Percentiles rank a stretch among this genome's conserved stretches.
phyloP scores from a whole-genome alignment of 2,329 filamentous ascomycete species.

The Chaetomium strumarium region DNA sequence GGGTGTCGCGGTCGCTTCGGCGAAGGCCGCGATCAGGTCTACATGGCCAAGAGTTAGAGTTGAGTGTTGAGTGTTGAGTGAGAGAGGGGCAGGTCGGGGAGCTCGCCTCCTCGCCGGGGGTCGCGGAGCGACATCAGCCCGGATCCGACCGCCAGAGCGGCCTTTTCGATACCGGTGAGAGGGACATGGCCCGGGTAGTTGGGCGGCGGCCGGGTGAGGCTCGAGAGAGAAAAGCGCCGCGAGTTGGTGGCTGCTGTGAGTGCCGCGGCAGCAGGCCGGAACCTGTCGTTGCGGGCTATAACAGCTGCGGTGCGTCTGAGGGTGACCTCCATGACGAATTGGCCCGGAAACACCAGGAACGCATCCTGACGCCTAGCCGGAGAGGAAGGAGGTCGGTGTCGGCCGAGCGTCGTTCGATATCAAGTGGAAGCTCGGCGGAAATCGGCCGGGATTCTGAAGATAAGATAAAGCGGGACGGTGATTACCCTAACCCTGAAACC shows the following conservation, averaged over 20 bases:
- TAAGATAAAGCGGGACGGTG: too few species aligned
- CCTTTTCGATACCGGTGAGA: slow-evolving; percentile 70
- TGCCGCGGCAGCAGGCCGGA: slow-evolving; percentile 1
- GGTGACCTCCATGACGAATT: slow-evolving; percentile 24
- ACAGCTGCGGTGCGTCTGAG: slow-evolving; percentile 19
- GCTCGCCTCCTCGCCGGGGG: slow-evolving; percentile 69
- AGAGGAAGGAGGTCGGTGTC: neutral
- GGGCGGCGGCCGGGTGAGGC: slow-evolving; percentile 75
- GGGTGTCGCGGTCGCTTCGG: slow-evolving; percentile 88
- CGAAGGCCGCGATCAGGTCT: slow-evolving; percentile 90
- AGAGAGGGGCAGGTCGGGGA: neutral
- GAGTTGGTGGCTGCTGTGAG: neutral
- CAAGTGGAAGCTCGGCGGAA: slow-evolving; percentile 10
- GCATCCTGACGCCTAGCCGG: slow-evolving; percentile 9
- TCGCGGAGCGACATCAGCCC: slow-evolving; percentile 61
- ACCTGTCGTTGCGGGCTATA: slow-evolving; percentile 15
- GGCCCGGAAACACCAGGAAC: neutral
- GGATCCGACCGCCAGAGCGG: slow-evolving; percentile 61
- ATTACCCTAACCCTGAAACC: slow-evolving; percentile 7
- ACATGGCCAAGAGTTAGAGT: neutral
- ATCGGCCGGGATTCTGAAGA: slow-evolving; percentile 8
- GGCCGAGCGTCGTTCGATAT: slow-evolving; percentile 20
- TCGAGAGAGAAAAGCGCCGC: slow-evolving; percentile 70
- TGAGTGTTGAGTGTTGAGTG: neutral
- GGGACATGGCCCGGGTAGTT: slow-evolving; percentile 93